A percentile compares a stretch with the other conserved stretches of the same genome.
These are phyloP conservation scores for Fusarium anthophilum DNA, from an alignment of 2,329 filamentous ascomycete genomes.

Conservation along the genomic window DNA sequence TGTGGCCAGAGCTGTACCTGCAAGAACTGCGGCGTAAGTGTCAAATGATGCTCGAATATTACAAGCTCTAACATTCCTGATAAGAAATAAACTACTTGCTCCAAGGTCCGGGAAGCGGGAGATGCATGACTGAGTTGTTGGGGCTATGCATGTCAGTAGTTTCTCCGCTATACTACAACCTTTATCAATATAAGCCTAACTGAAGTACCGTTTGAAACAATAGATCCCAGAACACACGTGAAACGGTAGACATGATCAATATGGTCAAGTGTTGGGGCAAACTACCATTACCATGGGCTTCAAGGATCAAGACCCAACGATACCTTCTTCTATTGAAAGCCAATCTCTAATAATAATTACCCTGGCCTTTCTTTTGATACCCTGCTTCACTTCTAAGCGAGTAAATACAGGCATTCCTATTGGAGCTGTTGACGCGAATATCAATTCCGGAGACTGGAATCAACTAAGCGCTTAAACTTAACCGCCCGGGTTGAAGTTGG, in stretches of 20 bases:
- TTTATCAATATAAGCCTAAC: not conserved
- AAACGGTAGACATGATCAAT: no score
- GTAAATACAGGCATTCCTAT: not conserved
- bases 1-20: constrained; percentile 14
- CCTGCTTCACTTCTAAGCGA: not conserved
- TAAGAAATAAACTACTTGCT: not conserved
- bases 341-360: not conserved
- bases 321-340: no score
- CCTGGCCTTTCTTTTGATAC: no score
- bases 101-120: accelerated
- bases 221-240: not conserved
- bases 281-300: not conserved
- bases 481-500: not conserved
- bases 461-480: not conserved
- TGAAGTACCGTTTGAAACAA: accelerated
- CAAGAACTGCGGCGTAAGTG: constrained; percentile 20
- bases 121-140: no score
- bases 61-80: accelerated
- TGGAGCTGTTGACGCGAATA: not conserved
- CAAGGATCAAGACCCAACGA: not conserved
- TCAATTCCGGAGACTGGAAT: not conserved
- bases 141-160: not conserved
- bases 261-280: not conserved
- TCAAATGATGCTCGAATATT: accelerated
- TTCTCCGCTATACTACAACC: no score